Evolutionary conservation across 2,329 filamentous ascomycete genomes (phyloP), one percentile per base, ranked within the genome.

Genomic region (Albophoma yamanashiensis): DNA sequence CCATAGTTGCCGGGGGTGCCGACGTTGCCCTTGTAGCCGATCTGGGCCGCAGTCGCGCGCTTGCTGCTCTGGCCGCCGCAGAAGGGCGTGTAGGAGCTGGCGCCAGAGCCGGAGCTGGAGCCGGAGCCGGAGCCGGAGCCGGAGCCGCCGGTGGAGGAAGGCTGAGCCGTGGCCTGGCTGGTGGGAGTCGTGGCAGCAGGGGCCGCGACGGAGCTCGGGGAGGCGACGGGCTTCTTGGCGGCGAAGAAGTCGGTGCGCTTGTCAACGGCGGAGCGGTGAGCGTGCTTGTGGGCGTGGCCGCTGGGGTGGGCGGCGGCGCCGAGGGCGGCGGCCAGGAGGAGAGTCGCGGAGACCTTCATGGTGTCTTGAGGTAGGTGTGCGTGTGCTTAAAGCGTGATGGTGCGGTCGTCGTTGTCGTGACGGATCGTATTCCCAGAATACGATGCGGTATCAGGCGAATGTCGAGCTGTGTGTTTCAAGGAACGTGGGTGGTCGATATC

Each of bases 21-120:
- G 17, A 69, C 69, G 74, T 83, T 82, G 65, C 80, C 80, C 4
- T 64, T 67, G 70, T 78, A 78, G 59, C 71, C 70, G 63, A 82
- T 79, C 63, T 82, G 67, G 60, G 71, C 73, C 45, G 65, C 20
- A 60, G 79, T 78, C 64, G 81, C 74, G 64, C 79, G 76, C 76
- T 82, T 80, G 62, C 60, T 61, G 62, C 62, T 62, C 62, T 70
- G 65, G 66, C 73, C 71, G 63, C 61, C 62, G 67, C 74, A 76
- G 70, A 76, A 76, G 20, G 66, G 60, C 60, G 68, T 67, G 61
- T 66, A 56, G 25, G 3, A 1, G 42, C 20, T 42, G 20, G 20
- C 20, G 27, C 43, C 69, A 42, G 38, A 56, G 56, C 59, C 62
- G 34, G 64, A 58, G 39, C 63, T 64, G 58, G 65, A 47, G 61